Evolutionary conservation across 345 rosid species (phyloP), one percentile per base, ranked within the genome.

Genomic region (Kernera saxatilis): DNA sequence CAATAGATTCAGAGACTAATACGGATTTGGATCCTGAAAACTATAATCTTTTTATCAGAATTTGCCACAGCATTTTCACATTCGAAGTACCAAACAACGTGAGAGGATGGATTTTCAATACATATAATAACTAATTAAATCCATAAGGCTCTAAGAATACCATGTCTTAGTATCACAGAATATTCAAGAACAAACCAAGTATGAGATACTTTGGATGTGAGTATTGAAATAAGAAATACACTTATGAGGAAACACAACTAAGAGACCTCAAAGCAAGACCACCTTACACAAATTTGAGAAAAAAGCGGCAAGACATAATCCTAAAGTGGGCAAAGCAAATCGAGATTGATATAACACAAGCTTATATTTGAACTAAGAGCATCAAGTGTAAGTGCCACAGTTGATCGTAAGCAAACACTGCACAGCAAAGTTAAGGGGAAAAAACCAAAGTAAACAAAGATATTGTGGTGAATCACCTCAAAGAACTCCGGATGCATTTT

Each of bases 401-500:
- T 4, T 8, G 69, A 60, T n/a, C 2, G 44, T 37, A 17, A 59
- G 21, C 19, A 45, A 57, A 17, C 7, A 49, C 12, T 26, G 25
- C 51, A 60, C 43, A 39, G 0, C 10, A 63, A 51, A 66, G 11
- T 36, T 36, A 66, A 4, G 4, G 18, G 30, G 37, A 50, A 5
- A 35, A 55, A 19, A 44, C 25, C 27, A 68, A 58, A 17, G 18
- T n/a, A 64, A 26, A 3, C 59, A 64, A 19, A 57, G 54, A 66
- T 35, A n/a, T 27, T 8, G 23, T 12, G 2, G 26, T 1, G 21
- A 77, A 33, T 71, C 57, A 91, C 97, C 98, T 89, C 80, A 93
- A 72, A 27, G 97, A 87, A 64, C 81, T 93, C 63, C 96, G 82
- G 36, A 91, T 89, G 41, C 87, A 80, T 44, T 82, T 79, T 66